Base-by-base conservation (phyloP, 768 basidiomycete species). In the Hypholoma fasciculare region DNA sequence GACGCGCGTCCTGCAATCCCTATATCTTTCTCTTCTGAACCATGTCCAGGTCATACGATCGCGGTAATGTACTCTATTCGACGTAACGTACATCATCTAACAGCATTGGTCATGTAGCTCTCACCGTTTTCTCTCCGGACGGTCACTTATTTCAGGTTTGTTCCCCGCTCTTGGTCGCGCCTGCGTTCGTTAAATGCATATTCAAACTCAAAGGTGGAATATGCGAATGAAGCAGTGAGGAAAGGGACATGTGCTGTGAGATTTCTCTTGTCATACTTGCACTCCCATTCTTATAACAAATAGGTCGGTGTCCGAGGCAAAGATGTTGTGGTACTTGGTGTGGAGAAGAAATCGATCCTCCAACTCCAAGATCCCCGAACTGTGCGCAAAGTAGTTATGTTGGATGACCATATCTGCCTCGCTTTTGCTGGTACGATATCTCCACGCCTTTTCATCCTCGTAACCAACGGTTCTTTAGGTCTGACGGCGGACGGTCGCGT, bases 281-380 rank as follows among this genome's bases (percentile, higher is more conserved):
- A 13, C 26, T 1, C 36, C 36, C 43, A 8, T 52, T 50, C 50
- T 47, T 12, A 54, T 14, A 46, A n/a, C 20, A 27, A 50, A 30
- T 58, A 97, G 96, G 95, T 98, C 61, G 97, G 97, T 53, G 94
- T 98, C 37, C 87, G 94, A 62, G 97, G 97, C 65, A 88, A 90
- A 70, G 89, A 95, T 65, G 92, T 96, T 27, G 97, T 98, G 2
- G 94, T 99, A 4, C 81, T 99, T 23, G 97, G 96, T 50, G 96
- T 98, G 30, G 97, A 99, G 82, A 98, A 98, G 91, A 98, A 98
- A 76, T 94, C 94, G 0, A 87, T 97, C 27, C 81, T 98, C 11
- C 97, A 99, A 74, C 83, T 99, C 16, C 97, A 99, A 79, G 97
- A 99, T 74, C 95, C 97, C 7, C 83, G 97, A 53, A 99, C 97